Percentiles rank a stretch among this genome's conserved stretches.
Evolutionary conservation across 306 rosid species (phyloP).

Genomic region (Abrus pulchellus): DNA sequence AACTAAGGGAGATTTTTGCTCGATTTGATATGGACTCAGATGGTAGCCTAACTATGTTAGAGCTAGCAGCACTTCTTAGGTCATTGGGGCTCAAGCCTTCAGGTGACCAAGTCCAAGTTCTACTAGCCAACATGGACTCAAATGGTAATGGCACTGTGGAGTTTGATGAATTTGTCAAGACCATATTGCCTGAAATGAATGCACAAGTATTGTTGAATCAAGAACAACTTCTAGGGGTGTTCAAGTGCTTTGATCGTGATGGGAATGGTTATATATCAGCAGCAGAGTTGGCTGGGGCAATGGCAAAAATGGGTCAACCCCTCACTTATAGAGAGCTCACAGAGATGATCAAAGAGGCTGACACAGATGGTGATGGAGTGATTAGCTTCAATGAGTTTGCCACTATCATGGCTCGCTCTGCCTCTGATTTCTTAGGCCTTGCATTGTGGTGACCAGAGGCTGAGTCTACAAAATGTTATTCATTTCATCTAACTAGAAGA

Average conservation of each 20-base stretch:
- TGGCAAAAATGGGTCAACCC: slow-evolving; percentile 94
- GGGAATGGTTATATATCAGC: slow-evolving; percentile 81
- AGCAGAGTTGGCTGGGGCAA: slow-evolving; percentile 78
- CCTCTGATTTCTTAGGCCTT: slow-evolving; percentile 70
- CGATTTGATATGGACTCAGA: slow-evolving; percentile 89
- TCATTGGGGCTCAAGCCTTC: slow-evolving; percentile 80
- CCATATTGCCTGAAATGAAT: slow-evolving; percentile 70
- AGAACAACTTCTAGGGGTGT: slow-evolving; percentile 69
- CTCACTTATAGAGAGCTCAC: slow-evolving; percentile 77
- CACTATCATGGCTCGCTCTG: slow-evolving; percentile 74
- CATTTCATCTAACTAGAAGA: background rate
- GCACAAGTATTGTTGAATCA: slow-evolving; percentile 62
- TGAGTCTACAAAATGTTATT: background rate
- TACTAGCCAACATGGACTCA: slow-evolving; percentile 71
- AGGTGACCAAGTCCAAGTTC: slow-evolving; percentile 70
- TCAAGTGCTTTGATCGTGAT: slow-evolving; percentile 80
- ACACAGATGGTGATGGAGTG: slow-evolving; percentile 80
- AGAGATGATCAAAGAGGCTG: slow-evolving; percentile 87
- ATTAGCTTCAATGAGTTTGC: slow-evolving; percentile 84
- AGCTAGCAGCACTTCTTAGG: slow-evolving; percentile 84
- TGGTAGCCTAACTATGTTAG: slow-evolving; percentile 84
- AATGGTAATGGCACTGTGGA: slow-evolving; percentile 81
- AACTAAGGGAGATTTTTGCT: slow-evolving; percentile 65
- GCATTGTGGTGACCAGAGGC: slow-evolving; percentile 34
- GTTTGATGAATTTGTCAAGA: slow-evolving; percentile 76